These are phyloP conservation scores for Heteromeles arbutifolia DNA, from an alignment of 306 rosid genomes.

Conservation along the genomic window DNA sequence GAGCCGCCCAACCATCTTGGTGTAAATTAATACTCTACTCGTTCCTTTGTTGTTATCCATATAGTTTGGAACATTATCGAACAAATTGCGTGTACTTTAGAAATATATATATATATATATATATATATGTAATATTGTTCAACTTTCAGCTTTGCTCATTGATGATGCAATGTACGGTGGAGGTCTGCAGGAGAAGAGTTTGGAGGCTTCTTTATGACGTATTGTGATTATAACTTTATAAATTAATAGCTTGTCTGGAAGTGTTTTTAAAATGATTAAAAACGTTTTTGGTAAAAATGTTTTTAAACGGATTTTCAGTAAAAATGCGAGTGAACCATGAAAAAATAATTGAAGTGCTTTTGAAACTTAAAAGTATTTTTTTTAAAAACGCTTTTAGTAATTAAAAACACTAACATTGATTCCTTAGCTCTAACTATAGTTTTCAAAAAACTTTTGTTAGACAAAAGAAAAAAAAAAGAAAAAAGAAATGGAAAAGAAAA, in stretches of 20 bases:
- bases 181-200: neutral
- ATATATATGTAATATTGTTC: too few species aligned
- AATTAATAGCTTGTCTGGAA: fast-evolving
- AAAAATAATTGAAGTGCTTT: too few species aligned
- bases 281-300: too few species aligned
- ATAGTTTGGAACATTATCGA: too few species aligned
- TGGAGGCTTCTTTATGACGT: too few species aligned
- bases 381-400: too few species aligned
- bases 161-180: neutral
- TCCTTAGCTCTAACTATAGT: neutral
- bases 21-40: neutral
- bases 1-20: neutral
- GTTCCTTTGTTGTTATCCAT: neutral
- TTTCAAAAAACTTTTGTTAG: neutral
- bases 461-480: neutral
- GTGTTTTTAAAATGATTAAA: too few species aligned
- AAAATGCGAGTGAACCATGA: too few species aligned
- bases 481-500: too few species aligned
- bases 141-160: neutral
- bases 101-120: too few species aligned
- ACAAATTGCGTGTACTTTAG: neutral
- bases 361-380: too few species aligned
- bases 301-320: fast-evolving
- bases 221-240: too few species aligned
- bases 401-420: neutral